Evolutionary conservation across 805 yeast genomes (phyloP).

Genomic region (Barnettozyma sucrosica): DNA sequence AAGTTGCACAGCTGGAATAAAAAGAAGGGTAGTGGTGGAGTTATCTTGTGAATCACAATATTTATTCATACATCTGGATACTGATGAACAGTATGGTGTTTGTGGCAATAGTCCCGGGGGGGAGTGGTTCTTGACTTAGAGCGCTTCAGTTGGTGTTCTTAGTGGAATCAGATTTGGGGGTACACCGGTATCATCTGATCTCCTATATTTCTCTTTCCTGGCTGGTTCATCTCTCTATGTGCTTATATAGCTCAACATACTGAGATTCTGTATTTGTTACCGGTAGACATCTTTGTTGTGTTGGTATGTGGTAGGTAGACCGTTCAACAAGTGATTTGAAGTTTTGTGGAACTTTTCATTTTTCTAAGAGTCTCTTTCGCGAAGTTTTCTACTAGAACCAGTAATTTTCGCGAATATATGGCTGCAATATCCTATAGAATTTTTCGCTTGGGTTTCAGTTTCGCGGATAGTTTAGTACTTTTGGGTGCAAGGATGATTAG

Average conservation of each 20-base stretch:
- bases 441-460: neutral
- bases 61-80: too few species aligned
- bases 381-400: neutral
- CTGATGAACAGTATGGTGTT: too few species aligned
- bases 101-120: too few species aligned
- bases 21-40: too few species aligned
- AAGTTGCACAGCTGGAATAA: too few species aligned
- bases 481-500: neutral
- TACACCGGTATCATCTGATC: neutral
- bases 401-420: neutral
- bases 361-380: slow-evolving; percentile 15
- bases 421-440: neutral
- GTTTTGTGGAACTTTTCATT: slow-evolving; percentile 10
- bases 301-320: slow-evolving; percentile 7
- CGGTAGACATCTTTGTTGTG: slow-evolving; percentile 68
- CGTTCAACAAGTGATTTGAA: slow-evolving; percentile 5
- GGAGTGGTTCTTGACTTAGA: too few species aligned
- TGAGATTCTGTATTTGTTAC: slow-evolving; percentile 99
- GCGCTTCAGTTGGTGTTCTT: neutral
- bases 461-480: neutral
- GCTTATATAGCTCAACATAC: slow-evolving; percentile 47
- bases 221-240: neutral
- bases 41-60: too few species aligned
- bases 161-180: neutral
- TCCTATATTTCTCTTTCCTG: neutral